Evolutionary conservation across 1,139 yeast genomes (phyloP), one percentile per base, ranked within the genome.

Genomic region (Saccharomyces hybrid): DNA sequence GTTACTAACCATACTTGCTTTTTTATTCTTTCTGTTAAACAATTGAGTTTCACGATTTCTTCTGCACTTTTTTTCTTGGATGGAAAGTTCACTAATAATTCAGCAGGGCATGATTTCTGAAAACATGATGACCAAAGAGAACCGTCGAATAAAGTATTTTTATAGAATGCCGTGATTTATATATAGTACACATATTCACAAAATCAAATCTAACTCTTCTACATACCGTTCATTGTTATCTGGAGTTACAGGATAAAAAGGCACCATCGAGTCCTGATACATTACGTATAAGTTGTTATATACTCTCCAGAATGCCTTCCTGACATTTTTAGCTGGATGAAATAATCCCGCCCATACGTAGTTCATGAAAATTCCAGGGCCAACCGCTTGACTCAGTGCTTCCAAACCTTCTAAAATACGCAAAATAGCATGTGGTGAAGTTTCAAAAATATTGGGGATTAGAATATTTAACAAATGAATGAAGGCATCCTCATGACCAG

Each of bases 381-480:
- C 99, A 20, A 91, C 70, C 0, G 86, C 85, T 54, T 80, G 75
- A 49, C 95, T 75, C 38, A 90, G 69, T 1, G 91, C 86, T 57
- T 88, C 95, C 28, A 93, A 74, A 55, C 93, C 88, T 55, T 90
- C 98, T 52, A 88, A 63, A 3, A 93, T 83, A 59, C 98, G 80
- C 30, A 76, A 79, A 56, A 91, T 90, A 11, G 91, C 98, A 71
- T 95, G 99, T 0, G 98, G 98, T 0, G 97, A 89, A 0, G 96
- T 88, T 67, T 91, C 98, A 67, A 83, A 90, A 2, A 93, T 76
- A 67, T 90, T 91, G 1, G 98, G 97, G 67, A 89, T 70, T 20
- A 91, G 69, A 51, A 89, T 74, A 65, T 91, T 88, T 64, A 90
- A 71, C 54, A 82, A 78, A 68, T 90, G 96, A 9, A 88, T 68